Base-by-base conservation (phyloP, 768 basidiomycete genomes). In the Amanita rubescens region DNA sequence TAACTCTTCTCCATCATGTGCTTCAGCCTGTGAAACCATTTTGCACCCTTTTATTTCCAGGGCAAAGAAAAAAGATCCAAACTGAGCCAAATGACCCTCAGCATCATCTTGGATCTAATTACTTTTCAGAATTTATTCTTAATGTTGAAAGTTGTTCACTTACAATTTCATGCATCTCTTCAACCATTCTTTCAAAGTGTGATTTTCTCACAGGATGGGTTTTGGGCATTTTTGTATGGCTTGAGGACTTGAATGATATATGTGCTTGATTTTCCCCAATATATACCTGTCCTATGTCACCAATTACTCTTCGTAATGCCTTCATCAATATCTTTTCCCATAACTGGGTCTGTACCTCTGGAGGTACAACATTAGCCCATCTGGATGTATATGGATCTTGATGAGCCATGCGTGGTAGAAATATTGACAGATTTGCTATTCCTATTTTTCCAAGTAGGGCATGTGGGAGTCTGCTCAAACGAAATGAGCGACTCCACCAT, bases 1-100 rank as follows among this genome's bases (percentile, higher is more conserved):
- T 8, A 30, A 3, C 3, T 3, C 27, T 30, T 30, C 27, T 4
- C 8, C 27, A 3, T 35, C 15, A 35, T 5, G 3, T 3, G 11
- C 35, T 5, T 5, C 11, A 5, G 5, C 15, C 12, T 35, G 4
- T 12, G 35, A 5, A n/a, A 35, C 12, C 35, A 12, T 12, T 30
- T 62, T 59, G 24, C 27, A 56, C 1, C 61, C 61, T 49, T 59
- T 60, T 5, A 57, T 38, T 33, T 62, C 58, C 9, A 61, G 11
- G 9, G 61, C 61, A 45, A 55, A 59, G 41, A 61, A 62, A 15
- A 50, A 39, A 3, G 61, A 63, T 11, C 60, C 60, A 55, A 59
- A 63, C 3, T 45, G 22, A 6, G 17, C 54, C 11, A 61, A 27
- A 12, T 11, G 10, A n/a, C n/a, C n/a, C 5, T 35, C 37, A 17